Base-by-base conservation (phyloP, 2,329 filamentous ascomycete species). In the Byssochlamys sp. region DNA sequence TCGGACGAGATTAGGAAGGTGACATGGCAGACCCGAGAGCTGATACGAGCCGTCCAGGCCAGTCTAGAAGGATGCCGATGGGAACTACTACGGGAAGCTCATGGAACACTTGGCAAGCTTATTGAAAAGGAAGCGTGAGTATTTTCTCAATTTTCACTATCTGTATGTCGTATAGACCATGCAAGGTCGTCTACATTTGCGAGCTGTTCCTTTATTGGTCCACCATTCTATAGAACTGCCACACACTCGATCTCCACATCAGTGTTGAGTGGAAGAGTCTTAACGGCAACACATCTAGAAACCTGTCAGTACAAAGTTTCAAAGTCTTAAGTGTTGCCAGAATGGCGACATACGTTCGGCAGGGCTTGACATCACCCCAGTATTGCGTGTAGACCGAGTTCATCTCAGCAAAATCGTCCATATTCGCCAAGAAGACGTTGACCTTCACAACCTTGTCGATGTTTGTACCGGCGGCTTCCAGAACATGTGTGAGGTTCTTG, bases 211-310 rank as follows among this genome's bases (percentile, higher is more conserved):
- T 45, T 45, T 45, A 7, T 45, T n/a, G 39, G 39, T 28, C 49
- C 49, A 55, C 7, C 39, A 24, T 45, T 58, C 72, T 74, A 85
- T 61, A 85, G 80, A 57, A 88, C 79, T 57, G 90, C 90, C 78
- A 94, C 88, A 71, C 85, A 89, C 81, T 96, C 90, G 71, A 96
- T 94, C 81, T 95, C 91, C 26, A 96, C 85, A 59, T 90, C 86
- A 49, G 91, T 90, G 57, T 86, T 85, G 81, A 91, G 90, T 60
- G 91, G 91, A 62, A 96, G 81, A 66, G 89, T 85, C 81, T 94
- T 91, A 63, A 95, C 91, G 4, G 90, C 90, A 56, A 96, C 90
- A 71, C 90, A 96, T 29, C 67, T 71, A 59, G 9, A n/a, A 51
- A 24, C n/a, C 25, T 52, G 50, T 52, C 25, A 52, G 25, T 11